Conservation (phyloP, 805 yeast genomes). For the Starmerella potacharoeniae region DNA sequence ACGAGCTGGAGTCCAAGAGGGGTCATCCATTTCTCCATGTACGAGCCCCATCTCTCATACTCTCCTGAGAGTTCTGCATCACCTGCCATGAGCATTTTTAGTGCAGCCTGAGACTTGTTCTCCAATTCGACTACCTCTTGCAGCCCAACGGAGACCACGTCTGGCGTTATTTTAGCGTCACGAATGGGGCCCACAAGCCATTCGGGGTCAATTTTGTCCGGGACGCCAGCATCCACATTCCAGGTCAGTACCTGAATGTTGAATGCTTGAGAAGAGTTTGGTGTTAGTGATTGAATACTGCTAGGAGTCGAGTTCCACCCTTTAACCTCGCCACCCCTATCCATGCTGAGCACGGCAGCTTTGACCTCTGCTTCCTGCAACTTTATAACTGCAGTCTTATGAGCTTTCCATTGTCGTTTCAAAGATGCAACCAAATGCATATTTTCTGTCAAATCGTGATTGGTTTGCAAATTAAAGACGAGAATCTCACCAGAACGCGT, state of each 20-base stretch:
- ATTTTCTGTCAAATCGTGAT: not conserved
- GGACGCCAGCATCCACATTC: slow-evolving; percentile 34
- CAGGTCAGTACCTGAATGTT: slow-evolving; percentile 31
- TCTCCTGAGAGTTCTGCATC: slow-evolving; percentile 32
- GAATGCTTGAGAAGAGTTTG: slow-evolving; percentile 15
- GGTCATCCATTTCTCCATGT: slow-evolving; percentile 22
- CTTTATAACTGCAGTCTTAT: slow-evolving; percentile 24
- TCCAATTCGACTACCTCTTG: slow-evolving; percentile 86
- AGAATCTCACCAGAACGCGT: slow-evolving; percentile 30
- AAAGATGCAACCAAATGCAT: slow-evolving; percentile 27
- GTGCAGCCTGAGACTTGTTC: slow-evolving; percentile 70
- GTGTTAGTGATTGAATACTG: slow-evolving; percentile 20
- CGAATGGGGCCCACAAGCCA: slow-evolving; percentile 14
- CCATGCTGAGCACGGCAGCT: slow-evolving; percentile 10
- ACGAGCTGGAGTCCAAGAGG: slow-evolving; percentile 39
- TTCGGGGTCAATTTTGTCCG: slow-evolving; percentile 24
- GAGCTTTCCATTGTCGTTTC: slow-evolving; percentile 31
- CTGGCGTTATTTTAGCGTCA: slow-evolving; percentile 30
- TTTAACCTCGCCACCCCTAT: slow-evolving; percentile 9
- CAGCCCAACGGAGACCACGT: slow-evolving; percentile 69
- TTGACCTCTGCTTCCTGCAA: slow-evolving; percentile 11
- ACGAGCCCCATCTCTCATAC: slow-evolving; percentile 29
- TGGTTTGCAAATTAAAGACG: slow-evolving; percentile 25
- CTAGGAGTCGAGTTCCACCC: slow-evolving; percentile 24
- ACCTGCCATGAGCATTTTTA: slow-evolving; percentile 33